Evolutionary conservation across 2,329 filamentous ascomycete species (phyloP).

Genomic region (Colletotrichum sp.): DNA sequence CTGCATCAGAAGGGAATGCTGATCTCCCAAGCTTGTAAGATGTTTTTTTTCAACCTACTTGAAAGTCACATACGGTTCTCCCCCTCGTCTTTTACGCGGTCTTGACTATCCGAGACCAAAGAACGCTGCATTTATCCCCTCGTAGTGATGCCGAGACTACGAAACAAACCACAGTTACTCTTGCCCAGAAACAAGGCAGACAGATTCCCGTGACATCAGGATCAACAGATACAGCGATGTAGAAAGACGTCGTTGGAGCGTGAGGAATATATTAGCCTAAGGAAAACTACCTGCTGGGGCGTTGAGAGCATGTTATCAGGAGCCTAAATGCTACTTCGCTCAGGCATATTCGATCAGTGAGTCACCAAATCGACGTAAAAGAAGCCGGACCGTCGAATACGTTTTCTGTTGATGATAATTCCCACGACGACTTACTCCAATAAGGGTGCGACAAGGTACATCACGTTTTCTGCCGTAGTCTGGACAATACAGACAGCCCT

Average conservation of each 20-base stretch:
- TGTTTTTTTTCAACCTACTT: not conserved
- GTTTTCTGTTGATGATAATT: not conserved
- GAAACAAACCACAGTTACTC: not conserved
- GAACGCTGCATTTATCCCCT: not conserved
- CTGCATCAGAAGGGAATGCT: not conserved
- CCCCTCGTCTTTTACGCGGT: not conserved
- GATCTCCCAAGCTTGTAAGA: not conserved
- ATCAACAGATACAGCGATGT: not conserved
- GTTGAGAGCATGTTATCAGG: not conserved
- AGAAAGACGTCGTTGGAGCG: not conserved
- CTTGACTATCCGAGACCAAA: not conserved
- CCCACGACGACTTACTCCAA: not conserved
- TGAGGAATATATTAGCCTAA: not conserved
- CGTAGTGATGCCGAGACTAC: not conserved
- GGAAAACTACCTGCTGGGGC: not conserved
- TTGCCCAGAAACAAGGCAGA: not conserved
- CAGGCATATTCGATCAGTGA: not conserved
- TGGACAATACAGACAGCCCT: not conserved
- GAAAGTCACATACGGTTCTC: not conserved
- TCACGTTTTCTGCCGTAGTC: not conserved
- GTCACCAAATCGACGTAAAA: not conserved
- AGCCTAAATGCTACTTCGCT: not conserved
- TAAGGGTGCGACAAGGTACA: not conserved
- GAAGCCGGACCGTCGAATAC: not conserved
- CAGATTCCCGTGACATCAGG: not conserved